phyloP scores from a whole-genome alignment of 2,329 filamentous ascomycete genomes.

The Ceratocystis harringtonii region DNA sequence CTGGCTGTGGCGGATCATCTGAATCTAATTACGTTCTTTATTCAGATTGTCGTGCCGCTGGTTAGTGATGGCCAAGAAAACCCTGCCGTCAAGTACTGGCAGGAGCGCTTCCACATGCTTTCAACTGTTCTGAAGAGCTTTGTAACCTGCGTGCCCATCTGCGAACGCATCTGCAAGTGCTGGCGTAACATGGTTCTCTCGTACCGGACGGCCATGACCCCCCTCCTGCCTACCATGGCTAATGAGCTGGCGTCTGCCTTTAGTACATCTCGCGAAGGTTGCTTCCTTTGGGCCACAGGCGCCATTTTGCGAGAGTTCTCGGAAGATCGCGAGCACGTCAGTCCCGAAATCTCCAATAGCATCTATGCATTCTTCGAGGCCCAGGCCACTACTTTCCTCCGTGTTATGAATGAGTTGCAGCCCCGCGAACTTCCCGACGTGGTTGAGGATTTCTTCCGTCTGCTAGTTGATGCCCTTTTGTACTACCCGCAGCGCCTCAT shows the following conservation, averaged over 20 bases:
- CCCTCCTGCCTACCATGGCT: conserved; percentile 70
- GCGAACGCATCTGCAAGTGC: conserved; percentile 84
- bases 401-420: conserved; percentile 73
- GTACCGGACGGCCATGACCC: conserved; percentile 77
- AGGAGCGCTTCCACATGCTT: conserved; percentile 80
- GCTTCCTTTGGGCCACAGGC: conserved; percentile 96
- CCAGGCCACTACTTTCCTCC: conserved; percentile 78
- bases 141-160: conserved; percentile 69
- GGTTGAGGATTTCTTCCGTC: conserved; percentile 92
- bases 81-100: conserved; percentile 89
- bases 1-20: conserved; percentile 82
- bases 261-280: conserved; percentile 72
- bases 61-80: conserved; percentile 59
- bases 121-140: conserved; percentile 81
- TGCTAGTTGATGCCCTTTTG: conserved; percentile 78
- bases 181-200: conserved; percentile 97
- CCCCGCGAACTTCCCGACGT: conserved; percentile 61
- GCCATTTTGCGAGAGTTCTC: conserved; percentile 92
- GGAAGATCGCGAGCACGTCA: conserved; percentile 72
- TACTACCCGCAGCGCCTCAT: conserved; percentile 83
- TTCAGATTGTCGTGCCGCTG: conserved; percentile 62
- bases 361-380: conserved; percentile 93
- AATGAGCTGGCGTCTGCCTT: conserved; percentile 81
- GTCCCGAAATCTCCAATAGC: conserved; percentile 63
- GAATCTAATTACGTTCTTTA: conserved; percentile 80